Evolutionary conservation across 192 early-diverging fungal genomes (phyloP).

Genomic region (Pilobolus umbonatus): DNA sequence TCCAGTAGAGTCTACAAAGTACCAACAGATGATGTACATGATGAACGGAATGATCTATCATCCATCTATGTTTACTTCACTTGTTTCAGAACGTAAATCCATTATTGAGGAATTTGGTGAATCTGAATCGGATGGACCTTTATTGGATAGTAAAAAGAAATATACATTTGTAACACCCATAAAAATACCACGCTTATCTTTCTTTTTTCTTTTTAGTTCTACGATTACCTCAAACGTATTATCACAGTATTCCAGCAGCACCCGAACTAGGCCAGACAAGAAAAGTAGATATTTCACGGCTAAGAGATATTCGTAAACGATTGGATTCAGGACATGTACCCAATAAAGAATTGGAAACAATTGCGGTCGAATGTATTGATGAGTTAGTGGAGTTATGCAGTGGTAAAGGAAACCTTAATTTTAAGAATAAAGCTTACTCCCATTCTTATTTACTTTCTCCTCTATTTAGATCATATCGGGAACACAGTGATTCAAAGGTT

Average conservation of each 20-base stretch:
- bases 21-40: slow-evolving; percentile 18
- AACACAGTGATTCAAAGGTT: slow-evolving; percentile 93
- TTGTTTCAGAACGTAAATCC: slow-evolving; percentile 36
- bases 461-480: slow-evolving; percentile 88
- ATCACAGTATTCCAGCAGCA: slow-evolving; percentile 59
- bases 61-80: slow-evolving; percentile 6
- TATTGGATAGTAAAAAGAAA: slow-evolving; percentile 25
- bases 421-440: too few relatives aligned
- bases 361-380: slow-evolving; percentile 77
- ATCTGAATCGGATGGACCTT: slow-evolving; percentile 24
- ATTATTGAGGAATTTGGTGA: slow-evolving; percentile 42
- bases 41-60: slow-evolving; percentile 30
- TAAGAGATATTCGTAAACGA: slow-evolving; percentile 85
- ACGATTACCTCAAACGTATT: slow-evolving; percentile 34
- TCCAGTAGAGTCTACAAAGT: too few relatives aligned
- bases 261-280: slow-evolving; percentile 66
- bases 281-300: slow-evolving; percentile 68
- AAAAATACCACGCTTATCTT: neutral
- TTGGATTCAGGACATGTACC: slow-evolving; percentile 70
- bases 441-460: too few relatives aligned
- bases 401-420: too few relatives aligned
- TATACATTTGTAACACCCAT: neutral
- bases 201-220: slow-evolving; percentile 20
- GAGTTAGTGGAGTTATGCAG: slow-evolving; percentile 88
- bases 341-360: slow-evolving; percentile 67